phyloP scores from a whole-genome alignment of 2,329 filamentous ascomycete genomes.

The Corynespora cassiicola region DNA sequence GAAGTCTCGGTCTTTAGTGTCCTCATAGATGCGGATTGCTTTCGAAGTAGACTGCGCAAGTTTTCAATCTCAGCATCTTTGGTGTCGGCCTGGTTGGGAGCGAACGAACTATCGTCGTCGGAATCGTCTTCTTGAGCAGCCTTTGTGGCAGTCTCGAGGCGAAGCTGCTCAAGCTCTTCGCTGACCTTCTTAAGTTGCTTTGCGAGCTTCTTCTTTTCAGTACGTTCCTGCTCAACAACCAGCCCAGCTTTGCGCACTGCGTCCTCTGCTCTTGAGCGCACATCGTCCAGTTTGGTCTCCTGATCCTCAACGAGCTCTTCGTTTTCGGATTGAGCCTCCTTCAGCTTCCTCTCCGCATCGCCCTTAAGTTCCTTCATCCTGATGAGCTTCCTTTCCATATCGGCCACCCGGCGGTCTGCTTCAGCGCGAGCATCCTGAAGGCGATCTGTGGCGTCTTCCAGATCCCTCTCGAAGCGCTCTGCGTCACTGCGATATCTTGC shows the following conservation, averaged over 20 bases:
- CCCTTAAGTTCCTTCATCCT: conserved; percentile 33
- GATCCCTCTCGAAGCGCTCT: conserved; percentile 32
- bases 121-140: conserved; percentile 15
- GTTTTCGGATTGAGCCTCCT: conserved; percentile 32
- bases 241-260: conserved; percentile 39
- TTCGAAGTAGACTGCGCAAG: conserved; percentile 32
- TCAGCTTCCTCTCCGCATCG: conserved; percentile 30
- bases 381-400: conserved; percentile 36
- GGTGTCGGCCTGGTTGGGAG: conserved; percentile 13
- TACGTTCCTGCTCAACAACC: conserved; percentile 40
- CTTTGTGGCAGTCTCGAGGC: conserved; percentile 17
- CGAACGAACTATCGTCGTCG: conserved; percentile 17
- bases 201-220: conserved; percentile 33
- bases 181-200: conserved; percentile 34
- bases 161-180: conserved; percentile 27
- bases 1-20: conserved; percentile 25
- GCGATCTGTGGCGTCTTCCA: conserved; percentile 32
- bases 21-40: conserved; percentile 32
- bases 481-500: conserved; percentile 29
- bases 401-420: conserved; percentile 32
- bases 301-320: conserved; percentile 34
- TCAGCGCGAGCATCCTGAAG: conserved; percentile 31
- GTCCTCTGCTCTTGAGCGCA: conserved; percentile 43
- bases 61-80: conserved; percentile 34
- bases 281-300: conserved; percentile 30